A percentile compares a stretch with the other conserved stretches of the same genome.
phyloP scores from a whole-genome alignment of 768 basidiomycete species.

The Symmetrospora coprosmae region DNA sequence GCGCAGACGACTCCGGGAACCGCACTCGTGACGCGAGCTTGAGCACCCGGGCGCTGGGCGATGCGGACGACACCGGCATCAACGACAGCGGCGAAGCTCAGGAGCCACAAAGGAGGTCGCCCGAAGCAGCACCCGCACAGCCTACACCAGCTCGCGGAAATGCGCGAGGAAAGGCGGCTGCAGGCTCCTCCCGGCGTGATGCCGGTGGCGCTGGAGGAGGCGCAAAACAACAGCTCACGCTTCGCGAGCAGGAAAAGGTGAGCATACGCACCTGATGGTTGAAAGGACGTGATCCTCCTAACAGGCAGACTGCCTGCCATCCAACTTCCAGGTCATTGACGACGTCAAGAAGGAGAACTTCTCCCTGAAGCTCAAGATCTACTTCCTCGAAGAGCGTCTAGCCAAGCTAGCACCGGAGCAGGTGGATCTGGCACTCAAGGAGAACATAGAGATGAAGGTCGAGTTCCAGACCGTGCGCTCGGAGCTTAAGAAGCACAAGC shows the following conservation, averaged over 20 bases:
- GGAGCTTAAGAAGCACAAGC: slow-evolving; percentile 33
- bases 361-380: slow-evolving; percentile 84
- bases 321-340: slow-evolving; percentile 62
- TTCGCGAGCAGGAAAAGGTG: slow-evolving; percentile 95
- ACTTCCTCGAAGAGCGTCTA: slow-evolving; percentile 85
- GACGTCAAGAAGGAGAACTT: slow-evolving; percentile 94
- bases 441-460: slow-evolving; percentile 52
- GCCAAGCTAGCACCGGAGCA: slow-evolving; percentile 62
- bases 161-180: too few species aligned
- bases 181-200: too few species aligned
- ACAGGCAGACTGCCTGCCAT: background rate
- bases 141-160: too few species aligned
- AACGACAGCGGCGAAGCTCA: too few species aligned
- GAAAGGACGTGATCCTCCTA: too few species aligned
- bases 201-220: too few species aligned
- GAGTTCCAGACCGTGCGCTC: slow-evolving; percentile 34
- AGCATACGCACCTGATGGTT: slow-evolving; percentile 26
- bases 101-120: too few species aligned
- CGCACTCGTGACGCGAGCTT: too few species aligned
- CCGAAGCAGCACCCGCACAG: too few species aligned
- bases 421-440: slow-evolving; percentile 62
- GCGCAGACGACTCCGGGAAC: too few species aligned
- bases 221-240: slow-evolving; percentile 47
- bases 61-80: too few species aligned
- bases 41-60: too few species aligned